Evolutionary conservation across 106 monocot species (phyloP), one percentile per base, ranked within the genome.

Genomic region (Acorus gramineus): DNA sequence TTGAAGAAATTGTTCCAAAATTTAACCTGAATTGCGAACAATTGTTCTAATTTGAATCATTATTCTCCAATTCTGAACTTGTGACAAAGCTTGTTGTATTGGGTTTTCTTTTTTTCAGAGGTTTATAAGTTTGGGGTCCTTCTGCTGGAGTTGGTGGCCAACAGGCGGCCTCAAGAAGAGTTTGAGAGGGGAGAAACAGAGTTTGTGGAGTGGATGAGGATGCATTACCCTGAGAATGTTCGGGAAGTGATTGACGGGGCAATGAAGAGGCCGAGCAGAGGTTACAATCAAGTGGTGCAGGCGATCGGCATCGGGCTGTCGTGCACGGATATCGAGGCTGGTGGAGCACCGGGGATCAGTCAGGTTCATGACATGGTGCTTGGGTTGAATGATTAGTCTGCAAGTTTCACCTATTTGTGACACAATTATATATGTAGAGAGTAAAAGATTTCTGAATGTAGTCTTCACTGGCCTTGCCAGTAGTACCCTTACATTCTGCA

Each of bases 131-230:
- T 66, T 3, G 53, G 62, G 3, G 11, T 61, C 10, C 53, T 53
- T 53, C 11, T 47, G 5, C 28, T 53, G 71, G 66, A 66, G 45
- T n/a, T 66, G 66, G 54, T 66, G 10, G n/a, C 54, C 66, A 66
- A 44, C 66, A 66, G 55, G 66, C 28, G 54, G 9, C 66, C 54
- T 4, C 13, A 4, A 2, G 56, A 62, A 47, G 48, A 46, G 28
- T 47, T 8, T 8, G 63, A 56, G 50, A 53, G 4, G 48, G 49
- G 55, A 10, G 71, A 63, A 5, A 14, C 6, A 7, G 53, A 52
- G 7, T 60, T 70, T 12, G 45, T 57, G 10, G 10, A 61, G 7
- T 70, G 60, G 59, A 43, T 70, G 43, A 52, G 60, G 5, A 60
- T 61, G 59, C 69, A 60, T 44, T 45, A 53, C 60, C 69, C 60